Base-by-base conservation (phyloP, 2,329 filamentous ascomycete species). In the Pestalotiopsis sp. region DNA sequence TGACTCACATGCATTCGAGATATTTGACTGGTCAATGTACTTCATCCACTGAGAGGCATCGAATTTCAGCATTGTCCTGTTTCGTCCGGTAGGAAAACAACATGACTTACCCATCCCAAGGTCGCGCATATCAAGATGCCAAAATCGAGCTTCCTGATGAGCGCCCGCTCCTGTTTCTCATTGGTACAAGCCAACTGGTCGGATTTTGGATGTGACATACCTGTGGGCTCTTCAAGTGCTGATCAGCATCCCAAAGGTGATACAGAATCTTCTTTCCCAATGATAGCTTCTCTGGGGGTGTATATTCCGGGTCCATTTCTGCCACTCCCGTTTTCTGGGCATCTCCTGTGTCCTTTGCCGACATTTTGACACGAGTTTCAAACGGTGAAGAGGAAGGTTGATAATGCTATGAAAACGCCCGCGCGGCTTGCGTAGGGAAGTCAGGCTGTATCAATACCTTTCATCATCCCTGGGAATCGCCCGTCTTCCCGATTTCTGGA, bases 121-220 rank as follows among this genome's bases (percentile, higher is more conserved):
- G 66, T 68, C 4, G 66, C 66, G 56, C 66, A 68, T 12, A 68
- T 68, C 38, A 70, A 23, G n/a, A 70, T 68, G 38, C 66, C 66
- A 49, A 68, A 70, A 49, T 70, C 68, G n/a, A 70, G 66, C 62
- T 70, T 70, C 12, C 68, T 56, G 3, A 70, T 61, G 27, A 70
- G 66, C 27, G 41, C 63, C 9, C 68, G 66, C 62, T 70, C 68
- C 68, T 69, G 27, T 12, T 20, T 40, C 4, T 13, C 11, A 13
- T 62, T 1, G 41, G 59, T 59, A 12, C 57, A 31, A 59, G 13
- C 14, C 7, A 27, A 59, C 3, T 17, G 6, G 23, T 59, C n/a
- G 25, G 11, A 17, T 12, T 4, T n/a, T n/a, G 20, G 14, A 27
- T 13, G 7, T 25, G 38, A n/a, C 66, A 45, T 36, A 63, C 66